Percentiles rank a stretch among this genome's conserved stretches.
phyloP scores from a whole-genome alignment of 169 alveolate genomes.

The Eimeria falciformis region DNA sequence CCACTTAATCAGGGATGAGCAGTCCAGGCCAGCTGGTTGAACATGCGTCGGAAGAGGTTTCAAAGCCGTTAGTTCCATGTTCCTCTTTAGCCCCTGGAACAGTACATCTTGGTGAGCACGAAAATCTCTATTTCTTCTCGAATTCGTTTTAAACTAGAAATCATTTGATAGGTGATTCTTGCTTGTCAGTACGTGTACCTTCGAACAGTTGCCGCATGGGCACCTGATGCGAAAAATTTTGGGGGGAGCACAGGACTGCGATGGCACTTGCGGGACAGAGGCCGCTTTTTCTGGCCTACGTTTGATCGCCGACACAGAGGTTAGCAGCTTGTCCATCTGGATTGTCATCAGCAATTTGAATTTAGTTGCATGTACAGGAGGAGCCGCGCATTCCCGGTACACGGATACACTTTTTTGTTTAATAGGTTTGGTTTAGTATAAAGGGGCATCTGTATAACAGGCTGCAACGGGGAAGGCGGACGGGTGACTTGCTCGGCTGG shows the following conservation, averaged over 20 bases:
- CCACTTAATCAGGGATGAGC: neutral
- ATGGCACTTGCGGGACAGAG: constrained; percentile 51
- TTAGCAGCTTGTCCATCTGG: no score
- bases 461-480: constrained; percentile 43
- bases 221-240: neutral
- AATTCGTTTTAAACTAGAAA: neutral
- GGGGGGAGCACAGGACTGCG: constrained; percentile 55
- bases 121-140: neutral
- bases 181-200: constrained; percentile 63
- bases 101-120: neutral
- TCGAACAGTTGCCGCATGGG: neutral
- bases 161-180: constrained; percentile 30
- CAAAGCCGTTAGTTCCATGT: constrained; percentile 10
- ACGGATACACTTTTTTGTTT: neutral
- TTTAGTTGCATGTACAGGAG: neutral
- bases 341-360: no score
- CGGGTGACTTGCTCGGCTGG: constrained; percentile 67
- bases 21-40: neutral
- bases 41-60: neutral
- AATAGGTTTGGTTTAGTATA: neutral
- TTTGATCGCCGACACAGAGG: constrained; percentile 52
- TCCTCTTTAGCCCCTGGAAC: neutral
- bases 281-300: constrained; percentile 72
- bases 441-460: neutral
- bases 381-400: neutral